phyloP scores from a whole-genome alignment of 306 rosid genomes.

The Arachis hypogaea region DNA sequence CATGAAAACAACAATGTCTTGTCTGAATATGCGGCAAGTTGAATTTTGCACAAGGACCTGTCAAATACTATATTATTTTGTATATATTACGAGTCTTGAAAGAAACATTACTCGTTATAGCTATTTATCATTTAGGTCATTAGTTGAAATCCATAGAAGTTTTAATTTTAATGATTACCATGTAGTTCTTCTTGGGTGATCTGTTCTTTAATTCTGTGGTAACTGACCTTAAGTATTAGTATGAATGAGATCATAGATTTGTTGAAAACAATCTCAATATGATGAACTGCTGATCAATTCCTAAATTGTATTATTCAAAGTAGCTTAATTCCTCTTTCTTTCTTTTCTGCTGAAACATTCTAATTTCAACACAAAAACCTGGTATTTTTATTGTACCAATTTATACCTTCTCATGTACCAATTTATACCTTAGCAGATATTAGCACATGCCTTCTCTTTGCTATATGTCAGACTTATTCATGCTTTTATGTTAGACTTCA shows the following conservation, averaged over 20 bases:
- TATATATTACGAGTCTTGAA: conserved; percentile 36
- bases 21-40: conserved; percentile 4
- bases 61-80: conserved; percentile 22
- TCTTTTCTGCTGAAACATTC: background rate
- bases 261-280: background rate
- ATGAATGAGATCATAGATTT: background rate
- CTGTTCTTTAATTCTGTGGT: conserved; percentile 11
- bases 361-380: background rate
- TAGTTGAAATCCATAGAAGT: background rate
- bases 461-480: no score
- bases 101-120: conserved; percentile 6
- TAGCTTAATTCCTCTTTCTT: background rate
- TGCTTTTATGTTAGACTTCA: no score
- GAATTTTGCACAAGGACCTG: background rate
- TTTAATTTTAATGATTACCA: background rate
- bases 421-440: background rate
- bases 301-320: background rate
- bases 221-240: background rate
- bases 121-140: background rate
- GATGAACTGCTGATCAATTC: background rate
- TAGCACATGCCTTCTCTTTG: no score
- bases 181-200: conserved; percentile 7
- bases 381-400: background rate
- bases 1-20: background rate
- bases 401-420: background rate